These are phyloP conservation scores for Leishmania tropica DNA, from an alignment of 208 protist species.

Conservation along the genomic window DNA sequence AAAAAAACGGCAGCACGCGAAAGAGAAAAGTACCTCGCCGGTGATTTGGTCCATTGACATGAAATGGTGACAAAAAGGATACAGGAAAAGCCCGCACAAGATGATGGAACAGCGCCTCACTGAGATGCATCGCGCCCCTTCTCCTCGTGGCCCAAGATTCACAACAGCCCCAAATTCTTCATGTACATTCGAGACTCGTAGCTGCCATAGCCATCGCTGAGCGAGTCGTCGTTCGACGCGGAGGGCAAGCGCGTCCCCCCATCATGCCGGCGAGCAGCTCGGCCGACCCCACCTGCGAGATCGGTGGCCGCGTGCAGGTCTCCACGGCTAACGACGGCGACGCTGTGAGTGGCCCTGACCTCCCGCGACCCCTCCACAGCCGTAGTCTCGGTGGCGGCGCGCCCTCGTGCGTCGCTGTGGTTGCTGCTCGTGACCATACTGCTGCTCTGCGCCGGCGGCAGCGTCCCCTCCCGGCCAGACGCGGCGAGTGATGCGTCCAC, in stretches of 20 bases:
- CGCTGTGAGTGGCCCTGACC: background rate
- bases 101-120: background rate
- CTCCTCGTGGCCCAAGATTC: background rate
- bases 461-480: conserved; percentile 15
- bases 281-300: background rate
- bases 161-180: conserved; percentile 71
- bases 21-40: background rate
- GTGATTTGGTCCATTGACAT: background rate
- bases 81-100: background rate
- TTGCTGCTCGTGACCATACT: conserved; percentile 2
- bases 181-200: conserved; percentile 89
- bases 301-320: conserved; percentile 1
- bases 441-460: conserved; percentile 18
- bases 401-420: background rate
- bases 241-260: background rate
- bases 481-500: background rate
- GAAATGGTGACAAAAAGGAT: conserved; percentile 11
- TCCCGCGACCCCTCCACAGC: conserved; percentile 1
- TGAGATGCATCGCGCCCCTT: background rate
- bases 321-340: background rate
- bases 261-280: background rate
- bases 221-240: conserved; percentile 60
- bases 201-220: conserved; percentile 88
- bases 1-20: background rate
- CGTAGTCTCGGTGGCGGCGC: background rate